Conservation (phyloP, 345 rosid species). For the Rhodamnia argentea region DNA sequence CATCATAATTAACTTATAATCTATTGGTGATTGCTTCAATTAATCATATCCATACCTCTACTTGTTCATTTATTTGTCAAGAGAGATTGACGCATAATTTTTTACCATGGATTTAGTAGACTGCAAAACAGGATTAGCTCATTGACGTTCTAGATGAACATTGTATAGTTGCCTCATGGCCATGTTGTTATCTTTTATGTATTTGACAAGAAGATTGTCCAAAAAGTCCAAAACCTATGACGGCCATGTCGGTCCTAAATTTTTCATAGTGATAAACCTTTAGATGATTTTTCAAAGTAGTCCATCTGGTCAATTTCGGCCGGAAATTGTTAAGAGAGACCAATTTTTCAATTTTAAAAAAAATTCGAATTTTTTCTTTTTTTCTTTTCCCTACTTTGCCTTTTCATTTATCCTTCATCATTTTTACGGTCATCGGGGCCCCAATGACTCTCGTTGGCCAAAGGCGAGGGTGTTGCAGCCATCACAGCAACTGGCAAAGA, state of each 20-base stretch:
- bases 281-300: rapidly evolving
- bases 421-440: neutral
- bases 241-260: neutral
- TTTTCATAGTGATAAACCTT: neutral
- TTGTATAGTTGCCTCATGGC: neutral
- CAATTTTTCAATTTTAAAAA: neutral
- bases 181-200: too few relatives aligned
- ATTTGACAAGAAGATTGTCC: neutral
- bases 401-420: neutral
- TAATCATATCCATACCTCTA: neutral
- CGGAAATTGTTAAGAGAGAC: rapidly evolving
- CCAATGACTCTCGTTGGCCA: neutral
- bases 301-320: rapidly evolving
- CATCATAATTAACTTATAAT: too few relatives aligned
- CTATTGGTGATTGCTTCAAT: too few relatives aligned
- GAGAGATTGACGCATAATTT: neutral
- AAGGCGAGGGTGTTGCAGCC: neutral
- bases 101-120: neutral
- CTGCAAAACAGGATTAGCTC: too few relatives aligned
- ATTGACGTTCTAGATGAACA: neutral
- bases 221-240: rapidly evolving
- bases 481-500: neutral
- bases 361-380: neutral
- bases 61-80: neutral
- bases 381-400: neutral